Evolutionary conservation across 75 land plant genomes (phyloP).

Genomic region (Selaginella moellendorffii): DNA sequence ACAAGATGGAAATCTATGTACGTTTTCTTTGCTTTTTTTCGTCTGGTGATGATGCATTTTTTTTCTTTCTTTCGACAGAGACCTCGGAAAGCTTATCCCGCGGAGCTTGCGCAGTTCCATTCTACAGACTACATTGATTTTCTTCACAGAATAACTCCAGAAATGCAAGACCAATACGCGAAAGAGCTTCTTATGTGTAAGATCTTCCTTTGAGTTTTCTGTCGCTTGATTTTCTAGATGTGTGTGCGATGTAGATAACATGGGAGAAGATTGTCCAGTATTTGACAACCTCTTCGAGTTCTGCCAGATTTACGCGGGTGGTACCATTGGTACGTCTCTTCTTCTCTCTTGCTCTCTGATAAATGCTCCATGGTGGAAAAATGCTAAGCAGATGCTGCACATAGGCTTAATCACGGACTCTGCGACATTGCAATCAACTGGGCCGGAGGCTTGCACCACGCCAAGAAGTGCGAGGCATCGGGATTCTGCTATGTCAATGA

Average conservation of each 20-base stretch:
- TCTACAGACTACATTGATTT: constrained; percentile 89
- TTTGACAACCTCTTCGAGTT: constrained; percentile 97
- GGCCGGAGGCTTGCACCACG: constrained; percentile 99
- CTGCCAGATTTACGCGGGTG: constrained; percentile 98
- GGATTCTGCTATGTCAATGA: constrained; percentile 99
- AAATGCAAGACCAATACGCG: constrained; percentile 47
- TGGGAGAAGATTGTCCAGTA: constrained; percentile 98
- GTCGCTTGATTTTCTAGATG: no score
- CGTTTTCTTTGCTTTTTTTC: constrained; percentile 13
- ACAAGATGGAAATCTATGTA: constrained; percentile 99
- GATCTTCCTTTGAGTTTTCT: constrained; percentile 11
- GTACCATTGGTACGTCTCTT: constrained; percentile 64
- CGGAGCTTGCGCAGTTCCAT: constrained; percentile 96
- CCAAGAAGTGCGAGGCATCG: constrained; percentile 92
- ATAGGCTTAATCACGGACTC: constrained; percentile 63
- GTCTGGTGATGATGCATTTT: not conserved
- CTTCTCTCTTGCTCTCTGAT: not conserved
- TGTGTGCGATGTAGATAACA: constrained; percentile 53
- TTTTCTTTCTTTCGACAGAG: no score
- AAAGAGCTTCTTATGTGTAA: constrained; percentile 65
- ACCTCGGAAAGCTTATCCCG: constrained; percentile 94
- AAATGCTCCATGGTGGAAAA: no score
- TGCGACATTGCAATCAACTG: constrained; percentile 98
- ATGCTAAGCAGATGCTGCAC: constrained; percentile 71
- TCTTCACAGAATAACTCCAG: constrained; percentile 73